Evolutionary conservation across 2,329 filamentous ascomycete species (phyloP).

Genomic region (Aspergillus melleus): DNA sequence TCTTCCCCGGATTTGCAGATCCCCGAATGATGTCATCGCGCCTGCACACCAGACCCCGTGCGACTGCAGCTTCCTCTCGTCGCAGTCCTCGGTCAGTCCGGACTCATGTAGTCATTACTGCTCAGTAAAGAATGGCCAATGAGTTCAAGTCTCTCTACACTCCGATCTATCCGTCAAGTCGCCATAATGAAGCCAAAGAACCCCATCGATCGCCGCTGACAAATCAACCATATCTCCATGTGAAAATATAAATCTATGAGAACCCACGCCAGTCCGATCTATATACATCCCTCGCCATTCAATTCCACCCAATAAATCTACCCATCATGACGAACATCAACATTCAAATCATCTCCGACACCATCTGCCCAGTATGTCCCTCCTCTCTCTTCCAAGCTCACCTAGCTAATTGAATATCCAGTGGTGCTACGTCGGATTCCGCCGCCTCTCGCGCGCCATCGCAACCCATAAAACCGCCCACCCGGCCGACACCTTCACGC

Average conservation of each 20-base stretch:
- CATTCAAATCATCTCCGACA: slow-evolving; percentile 78
- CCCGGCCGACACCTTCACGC: slow-evolving; percentile 69
- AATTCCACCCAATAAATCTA: slow-evolving; percentile 15
- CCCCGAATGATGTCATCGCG: background rate
- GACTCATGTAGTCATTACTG: too few species aligned
- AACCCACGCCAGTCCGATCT: background rate
- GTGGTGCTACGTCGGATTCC: slow-evolving; percentile 77
- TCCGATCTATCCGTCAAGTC: too few species aligned
- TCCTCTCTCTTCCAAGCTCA: background rate
- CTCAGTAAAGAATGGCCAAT: too few species aligned
- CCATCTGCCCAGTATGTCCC: slow-evolving; percentile 63
- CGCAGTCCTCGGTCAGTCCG: too few species aligned
- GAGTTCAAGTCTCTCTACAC: too few species aligned
- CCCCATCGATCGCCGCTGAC: background rate
- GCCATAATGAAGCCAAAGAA: background rate
- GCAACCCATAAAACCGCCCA: slow-evolving; percentile 62
- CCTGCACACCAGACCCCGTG: too few species aligned
- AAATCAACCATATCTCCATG: background rate
- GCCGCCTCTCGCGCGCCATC: slow-evolving; percentile 72
- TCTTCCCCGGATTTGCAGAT: background rate
- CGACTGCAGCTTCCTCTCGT: too few species aligned
- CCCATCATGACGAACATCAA: slow-evolving; percentile 68
- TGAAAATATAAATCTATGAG: background rate
- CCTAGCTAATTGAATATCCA: slow-evolving; percentile 18
- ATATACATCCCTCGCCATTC: background rate